Percentiles rank a stretch among this genome's conserved stretches.
These are phyloP conservation scores for Chlorencoelia australis DNA, from an alignment of 2,329 filamentous ascomycete species.

Conservation along the genomic window DNA sequence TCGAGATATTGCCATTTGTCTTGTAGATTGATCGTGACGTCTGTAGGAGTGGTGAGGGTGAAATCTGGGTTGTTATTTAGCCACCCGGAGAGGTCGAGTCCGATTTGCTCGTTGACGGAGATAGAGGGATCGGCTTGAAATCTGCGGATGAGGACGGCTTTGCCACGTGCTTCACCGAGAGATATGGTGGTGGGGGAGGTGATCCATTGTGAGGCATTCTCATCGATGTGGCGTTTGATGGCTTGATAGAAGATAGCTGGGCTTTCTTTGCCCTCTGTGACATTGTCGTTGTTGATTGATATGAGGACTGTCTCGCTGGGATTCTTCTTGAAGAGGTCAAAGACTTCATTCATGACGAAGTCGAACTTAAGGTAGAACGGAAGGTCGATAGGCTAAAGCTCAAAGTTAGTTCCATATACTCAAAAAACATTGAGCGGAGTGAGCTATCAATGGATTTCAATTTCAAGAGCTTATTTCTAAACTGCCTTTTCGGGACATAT, in stretches of 20 bases:
- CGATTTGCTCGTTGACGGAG: slow-evolving; percentile 23
- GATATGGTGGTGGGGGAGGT: slow-evolving; percentile 47
- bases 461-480: too few relatives aligned
- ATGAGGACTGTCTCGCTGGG: slow-evolving; percentile 58
- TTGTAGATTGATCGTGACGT: slow-evolving; percentile 33
- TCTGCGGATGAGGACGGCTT: slow-evolving; percentile 56
- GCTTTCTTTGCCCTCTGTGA: slow-evolving; percentile 43
- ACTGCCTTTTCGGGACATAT: too few relatives aligned
- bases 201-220: slow-evolving; percentile 47
- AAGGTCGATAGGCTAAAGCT: slow-evolving; percentile 59
- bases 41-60: slow-evolving; percentile 32
- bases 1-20: slow-evolving; percentile 37
- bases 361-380: slow-evolving; percentile 52
- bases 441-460: too few relatives aligned
- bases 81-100: slow-evolving; percentile 40
- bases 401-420: too few relatives aligned
- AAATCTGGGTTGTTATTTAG: slow-evolving; percentile 55
- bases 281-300: slow-evolving; percentile 57
- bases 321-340: slow-evolving; percentile 47
- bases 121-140: slow-evolving; percentile 41
- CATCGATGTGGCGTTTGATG: slow-evolving; percentile 47
- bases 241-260: slow-evolving; percentile 37
- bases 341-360: slow-evolving; percentile 46
- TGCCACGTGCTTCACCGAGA: slow-evolving; percentile 53
- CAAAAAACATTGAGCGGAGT: too few relatives aligned